Conservation (phyloP, 352 stramenopile species). For the Globisporangium carolinianum region DNA sequence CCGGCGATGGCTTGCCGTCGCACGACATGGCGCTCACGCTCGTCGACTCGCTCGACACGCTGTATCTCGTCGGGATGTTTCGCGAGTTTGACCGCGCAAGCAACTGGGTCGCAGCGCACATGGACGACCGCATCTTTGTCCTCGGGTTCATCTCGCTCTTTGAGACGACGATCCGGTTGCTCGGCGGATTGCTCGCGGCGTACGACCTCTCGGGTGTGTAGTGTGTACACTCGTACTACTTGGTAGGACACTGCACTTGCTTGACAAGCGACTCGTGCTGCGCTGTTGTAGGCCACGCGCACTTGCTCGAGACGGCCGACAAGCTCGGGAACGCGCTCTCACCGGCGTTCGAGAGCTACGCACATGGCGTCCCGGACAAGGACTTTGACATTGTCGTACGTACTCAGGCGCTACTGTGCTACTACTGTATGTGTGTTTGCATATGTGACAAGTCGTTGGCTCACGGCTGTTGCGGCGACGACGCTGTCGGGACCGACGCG, state of each 20-base stretch:
- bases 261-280: too few species aligned
- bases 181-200: constrained; percentile 64
- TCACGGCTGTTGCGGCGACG: too few species aligned
- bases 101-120: constrained; percentile 54
- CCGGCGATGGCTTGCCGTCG: constrained; percentile 36
- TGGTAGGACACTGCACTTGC: neutral
- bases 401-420: neutral
- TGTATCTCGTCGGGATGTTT: constrained; percentile 72
- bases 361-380: constrained; percentile 54
- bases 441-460: too few species aligned
- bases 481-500: too few species aligned
- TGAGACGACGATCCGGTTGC: constrained; percentile 72
- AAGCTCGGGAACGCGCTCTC: constrained; percentile 61
- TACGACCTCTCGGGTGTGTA: constrained; percentile 50
- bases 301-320: constrained; percentile 49
- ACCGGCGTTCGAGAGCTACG: constrained; percentile 41
- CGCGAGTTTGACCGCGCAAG: constrained; percentile 68
- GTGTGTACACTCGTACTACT: neutral
- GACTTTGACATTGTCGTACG: constrained; percentile 58
- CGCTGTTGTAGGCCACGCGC: constrained; percentile 26
- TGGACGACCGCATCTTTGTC: constrained; percentile 63
- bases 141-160: constrained; percentile 65
- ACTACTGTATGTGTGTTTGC: too few species aligned
- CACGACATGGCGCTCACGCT: constrained; percentile 79
- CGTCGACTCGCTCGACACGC: constrained; percentile 71